Conservation (phyloP, 129 eudicot species). For the Erigeron canadensis region DNA sequence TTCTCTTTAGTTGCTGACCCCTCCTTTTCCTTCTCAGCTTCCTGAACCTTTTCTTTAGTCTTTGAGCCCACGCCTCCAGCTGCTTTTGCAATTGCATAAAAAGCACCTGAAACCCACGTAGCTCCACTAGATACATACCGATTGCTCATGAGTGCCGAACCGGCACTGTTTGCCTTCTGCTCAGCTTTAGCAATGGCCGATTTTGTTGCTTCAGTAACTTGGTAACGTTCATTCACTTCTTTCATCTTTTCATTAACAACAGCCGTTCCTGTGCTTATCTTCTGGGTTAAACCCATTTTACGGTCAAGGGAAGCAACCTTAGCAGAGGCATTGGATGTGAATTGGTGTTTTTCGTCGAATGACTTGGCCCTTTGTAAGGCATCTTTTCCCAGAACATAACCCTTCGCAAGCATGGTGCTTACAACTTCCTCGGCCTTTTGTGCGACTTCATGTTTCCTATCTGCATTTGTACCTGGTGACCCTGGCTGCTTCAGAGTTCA, state of each 20-base stretch:
- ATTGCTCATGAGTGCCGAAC: constrained; percentile 65
- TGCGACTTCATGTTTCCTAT: constrained; percentile 31
- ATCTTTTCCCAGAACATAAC: constrained; percentile 70
- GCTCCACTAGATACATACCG: constrained; percentile 58
- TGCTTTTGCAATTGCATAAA: constrained; percentile 48
- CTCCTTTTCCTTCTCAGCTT: constrained; percentile 35
- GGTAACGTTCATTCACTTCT: constrained; percentile 55
- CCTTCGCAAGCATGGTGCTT: constrained; percentile 79
- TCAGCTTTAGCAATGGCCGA: constrained; percentile 61
- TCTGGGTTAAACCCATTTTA: constrained; percentile 57
- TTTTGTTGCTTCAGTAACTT: constrained; percentile 64
- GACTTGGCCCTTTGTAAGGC: constrained; percentile 58
- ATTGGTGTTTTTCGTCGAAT: constrained; percentile 58
- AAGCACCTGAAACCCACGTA: constrained; percentile 66
- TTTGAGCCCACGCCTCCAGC: constrained; percentile 58
- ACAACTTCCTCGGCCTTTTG: constrained; percentile 75
- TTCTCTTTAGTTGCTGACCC: constrained; percentile 44
- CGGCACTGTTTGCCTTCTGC: constrained; percentile 52
- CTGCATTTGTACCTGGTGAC: constrained; percentile 17
- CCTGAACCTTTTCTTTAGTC: constrained; percentile 49
- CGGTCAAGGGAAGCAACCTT: constrained; percentile 55
- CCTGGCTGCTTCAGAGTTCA: constrained; percentile 29
- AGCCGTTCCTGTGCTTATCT: constrained; percentile 55
- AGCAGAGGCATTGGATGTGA: constrained; percentile 60
- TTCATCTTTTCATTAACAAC: constrained; percentile 53